Evolutionary conservation across 805 yeast species (phyloP), one percentile per base, ranked within the genome.

Genomic region (Candida glaebosa): DNA sequence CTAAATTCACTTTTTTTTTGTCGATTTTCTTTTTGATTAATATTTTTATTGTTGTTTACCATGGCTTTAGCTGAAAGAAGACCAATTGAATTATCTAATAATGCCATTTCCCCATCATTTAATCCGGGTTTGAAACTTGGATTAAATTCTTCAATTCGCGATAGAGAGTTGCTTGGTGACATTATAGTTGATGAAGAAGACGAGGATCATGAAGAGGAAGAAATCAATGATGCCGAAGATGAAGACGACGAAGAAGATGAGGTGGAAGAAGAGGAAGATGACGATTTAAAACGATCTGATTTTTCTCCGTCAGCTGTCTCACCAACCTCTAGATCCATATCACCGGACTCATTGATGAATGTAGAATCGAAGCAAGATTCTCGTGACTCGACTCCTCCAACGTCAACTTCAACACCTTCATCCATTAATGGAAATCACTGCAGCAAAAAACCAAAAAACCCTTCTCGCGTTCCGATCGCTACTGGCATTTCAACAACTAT

Each of bases 401-500:
- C 52, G 20, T 44, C 53, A 25, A 33, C 41, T 19, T 36, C 54
- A 16, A 41, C 48, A 8, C 46, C 50, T 14, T 41, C 44, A 16
- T 47, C 50, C 20, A 25, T 38, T 4, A 41, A 41, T 14, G 44
- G 37, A 44, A 30, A 42, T 37, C 10, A 33, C 36, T 20, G 16
- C 40, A 19, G 44, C 5, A 65, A 65, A 40, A 70, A 69, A 48
- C 58, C 60, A 17, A 70, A 70, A 49, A 55, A 54, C 34, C 47
- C 67, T 8, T 54, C 66, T 16, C 65, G 81, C 40, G 75, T 74
- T 18, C 78, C 80, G 18, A 73, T 77, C 40, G 85, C 85, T 2
- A 79, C 85, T 31, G 87, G 88, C 37, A 82, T 85, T 30, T 81
- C 90, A 10, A 83, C 89, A 34, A 77, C 85, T 2, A 84, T 85